Conservation (phyloP, 2,329 filamentous ascomycete genomes). For the Diatrype stigma region DNA sequence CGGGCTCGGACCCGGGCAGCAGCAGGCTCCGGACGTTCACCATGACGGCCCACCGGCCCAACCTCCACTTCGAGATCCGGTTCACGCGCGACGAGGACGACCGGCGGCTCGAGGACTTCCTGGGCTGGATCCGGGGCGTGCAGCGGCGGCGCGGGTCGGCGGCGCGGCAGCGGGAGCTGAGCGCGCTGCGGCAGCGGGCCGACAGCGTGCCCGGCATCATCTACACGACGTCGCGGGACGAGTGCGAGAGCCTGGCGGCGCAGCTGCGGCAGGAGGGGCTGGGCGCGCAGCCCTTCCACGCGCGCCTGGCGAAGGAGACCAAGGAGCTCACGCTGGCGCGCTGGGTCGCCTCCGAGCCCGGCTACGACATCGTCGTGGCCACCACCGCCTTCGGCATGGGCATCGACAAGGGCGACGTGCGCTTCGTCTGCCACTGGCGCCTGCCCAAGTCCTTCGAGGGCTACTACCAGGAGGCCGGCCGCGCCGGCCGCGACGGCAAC, state of each 20-base stretch:
- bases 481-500: slow-evolving; percentile 85
- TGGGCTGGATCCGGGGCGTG: slow-evolving; percentile 71
- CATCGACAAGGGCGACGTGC: slow-evolving; percentile 91
- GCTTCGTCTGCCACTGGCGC: slow-evolving; percentile 93
- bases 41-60: slow-evolving; percentile 78
- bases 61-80: slow-evolving; percentile 85
- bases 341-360: slow-evolving; percentile 69
- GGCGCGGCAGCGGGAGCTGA: slow-evolving; percentile 56
- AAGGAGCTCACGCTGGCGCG: slow-evolving; percentile 67
- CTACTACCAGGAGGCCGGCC: slow-evolving; percentile 92
- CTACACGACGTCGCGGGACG: slow-evolving; percentile 70
- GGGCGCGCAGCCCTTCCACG: slow-evolving; percentile 69
- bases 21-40: slow-evolving; percentile 72
- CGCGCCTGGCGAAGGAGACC: slow-evolving; percentile 61
- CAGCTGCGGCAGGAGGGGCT: slow-evolving; percentile 65
- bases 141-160: slow-evolving; percentile 63
- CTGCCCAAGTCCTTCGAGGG: slow-evolving; percentile 92
- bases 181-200: slow-evolving; percentile 46
- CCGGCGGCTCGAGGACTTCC: slow-evolving; percentile 66
- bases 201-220: slow-evolving; percentile 73
- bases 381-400: slow-evolving; percentile 98
- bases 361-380: slow-evolving; percentile 89
- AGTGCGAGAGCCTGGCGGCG: slow-evolving; percentile 67
- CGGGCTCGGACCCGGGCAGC: slow-evolving; percentile 47
- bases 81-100: slow-evolving; percentile 76